Evolutionary conservation across 306 rosid species (phyloP).

Genomic region (Castanopsis chinensis): DNA sequence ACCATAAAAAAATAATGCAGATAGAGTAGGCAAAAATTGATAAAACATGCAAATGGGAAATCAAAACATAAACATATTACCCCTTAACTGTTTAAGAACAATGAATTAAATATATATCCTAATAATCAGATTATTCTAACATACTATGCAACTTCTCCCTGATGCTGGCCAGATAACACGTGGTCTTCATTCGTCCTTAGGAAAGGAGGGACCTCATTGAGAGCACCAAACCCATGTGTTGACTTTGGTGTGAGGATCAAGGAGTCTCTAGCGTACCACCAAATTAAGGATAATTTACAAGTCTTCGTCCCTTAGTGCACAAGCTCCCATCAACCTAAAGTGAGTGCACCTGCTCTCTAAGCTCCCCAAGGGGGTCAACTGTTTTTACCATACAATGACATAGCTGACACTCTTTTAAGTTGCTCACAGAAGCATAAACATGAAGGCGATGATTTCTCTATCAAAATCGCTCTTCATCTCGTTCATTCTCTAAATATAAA

Average conservation of each 20-base stretch:
- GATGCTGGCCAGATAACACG: background rate
- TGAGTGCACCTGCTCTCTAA: background rate
- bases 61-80: background rate
- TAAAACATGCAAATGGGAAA: background rate
- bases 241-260: no score
- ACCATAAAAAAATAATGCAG: background rate
- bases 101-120: no score
- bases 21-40: background rate
- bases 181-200: background rate
- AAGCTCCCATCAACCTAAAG: background rate
- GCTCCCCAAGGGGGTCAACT: background rate
- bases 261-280: background rate
- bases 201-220: background rate
- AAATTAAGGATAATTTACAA: background rate
- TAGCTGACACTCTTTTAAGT: background rate
- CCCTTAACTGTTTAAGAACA: background rate
- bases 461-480: background rate
- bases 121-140: background rate
- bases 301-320: background rate
- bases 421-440: background rate
- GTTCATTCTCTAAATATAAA: background rate
- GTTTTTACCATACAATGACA: background rate
- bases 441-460: background rate
- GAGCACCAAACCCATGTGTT: no score
- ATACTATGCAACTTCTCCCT: background rate